phyloP scores from a whole-genome alignment of 23 red algal species.

The Gracilaria gracilis region DNA sequence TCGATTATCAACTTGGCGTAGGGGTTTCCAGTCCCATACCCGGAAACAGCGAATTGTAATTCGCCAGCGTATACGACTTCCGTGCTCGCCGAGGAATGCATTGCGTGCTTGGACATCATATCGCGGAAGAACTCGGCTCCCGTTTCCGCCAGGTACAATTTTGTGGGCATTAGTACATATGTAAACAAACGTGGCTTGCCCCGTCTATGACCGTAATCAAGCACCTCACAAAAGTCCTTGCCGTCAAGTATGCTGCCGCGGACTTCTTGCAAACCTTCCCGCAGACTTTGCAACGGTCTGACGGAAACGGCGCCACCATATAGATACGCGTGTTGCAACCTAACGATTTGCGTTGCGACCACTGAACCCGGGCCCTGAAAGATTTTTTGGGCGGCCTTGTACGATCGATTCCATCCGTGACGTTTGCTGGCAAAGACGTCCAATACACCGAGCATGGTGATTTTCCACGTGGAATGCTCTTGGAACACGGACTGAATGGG shows the following conservation, averaged over 20 bases:
- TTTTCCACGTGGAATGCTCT: conserved; percentile 71
- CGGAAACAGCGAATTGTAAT: conserved; percentile 43
- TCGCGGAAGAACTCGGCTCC: conserved; percentile 73
- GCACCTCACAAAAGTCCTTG: conserved; percentile 61
- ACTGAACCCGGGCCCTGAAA: conserved; percentile 44
- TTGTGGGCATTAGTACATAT: conserved; percentile 58
- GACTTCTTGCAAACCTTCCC: conserved; percentile 46
- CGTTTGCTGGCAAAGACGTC: conserved; percentile 46
- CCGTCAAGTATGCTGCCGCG: conserved; percentile 44
- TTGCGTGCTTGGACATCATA: conserved; percentile 72
- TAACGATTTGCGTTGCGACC: conserved; percentile 25
- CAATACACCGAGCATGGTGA: conserved; percentile 50
- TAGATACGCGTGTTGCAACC: conserved; percentile 62
- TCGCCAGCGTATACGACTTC: conserved; percentile 79
- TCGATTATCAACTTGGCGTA: conserved; percentile 45
- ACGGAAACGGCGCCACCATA: conserved; percentile 58
- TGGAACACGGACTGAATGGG: conserved; percentile 44
- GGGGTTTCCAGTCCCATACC: conserved; percentile 26
- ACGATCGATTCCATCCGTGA: conserved; percentile 61
- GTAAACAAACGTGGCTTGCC: conserved; percentile 73
- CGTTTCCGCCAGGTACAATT: conserved; percentile 71
- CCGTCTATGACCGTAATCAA: conserved; percentile 54
- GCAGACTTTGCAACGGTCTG: conserved; percentile 28
- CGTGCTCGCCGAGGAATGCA: conserved; percentile 52
- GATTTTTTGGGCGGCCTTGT: conserved; percentile 67